phyloP scores from a whole-genome alignment of 768 basidiomycete species.

The Macrolepiota dolichaula region DNA sequence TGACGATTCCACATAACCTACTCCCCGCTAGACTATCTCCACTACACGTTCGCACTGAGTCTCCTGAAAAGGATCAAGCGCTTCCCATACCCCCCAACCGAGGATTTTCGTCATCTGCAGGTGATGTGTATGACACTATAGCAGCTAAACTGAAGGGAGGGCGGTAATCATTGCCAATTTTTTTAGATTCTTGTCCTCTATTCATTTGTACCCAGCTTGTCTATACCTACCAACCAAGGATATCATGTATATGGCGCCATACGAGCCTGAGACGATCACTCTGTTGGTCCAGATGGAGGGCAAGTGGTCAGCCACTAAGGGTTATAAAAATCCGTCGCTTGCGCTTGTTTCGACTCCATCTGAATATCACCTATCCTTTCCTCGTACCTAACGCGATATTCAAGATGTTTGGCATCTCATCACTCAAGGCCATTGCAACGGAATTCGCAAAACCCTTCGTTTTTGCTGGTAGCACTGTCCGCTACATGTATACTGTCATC shows the following conservation, averaged over 20 bases:
- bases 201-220: not conserved
- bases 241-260: not conserved
- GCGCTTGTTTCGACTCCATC: not conserved
- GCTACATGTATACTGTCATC: not conserved
- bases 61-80: not conserved
- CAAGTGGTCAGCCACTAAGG: not conserved
- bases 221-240: not conserved
- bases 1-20: no score
- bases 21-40: no score
- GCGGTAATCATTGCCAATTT: not conserved
- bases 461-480: not conserved
- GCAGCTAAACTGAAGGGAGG: not conserved
- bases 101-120: not conserved
- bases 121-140: conserved; percentile 1
- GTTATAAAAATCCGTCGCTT: not conserved
- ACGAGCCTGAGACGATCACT: no score
- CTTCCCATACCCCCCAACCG: not conserved
- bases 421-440: not conserved
- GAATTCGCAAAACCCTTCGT: not conserved
- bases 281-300: no score
- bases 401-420: not conserved
- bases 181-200: not conserved
- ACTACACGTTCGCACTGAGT: not conserved
- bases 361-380: not conserved
- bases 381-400: not conserved